Conservation (phyloP, 2,329 filamentous ascomycete species). For the Atkinsonella texensis region DNA sequence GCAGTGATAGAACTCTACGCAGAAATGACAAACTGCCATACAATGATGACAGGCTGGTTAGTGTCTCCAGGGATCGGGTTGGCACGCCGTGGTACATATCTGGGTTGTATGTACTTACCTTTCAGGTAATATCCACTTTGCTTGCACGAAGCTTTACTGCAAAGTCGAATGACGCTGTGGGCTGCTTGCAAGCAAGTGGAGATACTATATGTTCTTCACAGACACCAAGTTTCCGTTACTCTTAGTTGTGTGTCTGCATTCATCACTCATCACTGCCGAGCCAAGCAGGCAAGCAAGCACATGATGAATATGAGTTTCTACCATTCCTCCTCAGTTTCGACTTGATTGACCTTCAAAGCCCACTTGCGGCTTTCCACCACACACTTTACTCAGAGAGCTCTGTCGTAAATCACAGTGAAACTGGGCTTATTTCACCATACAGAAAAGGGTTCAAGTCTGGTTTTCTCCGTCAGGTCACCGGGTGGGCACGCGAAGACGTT, state of each 20-base stretch:
- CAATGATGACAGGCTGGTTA: too few relatives aligned
- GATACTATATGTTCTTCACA: not conserved
- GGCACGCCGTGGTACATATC: too few relatives aligned
- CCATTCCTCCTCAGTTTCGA: not conserved
- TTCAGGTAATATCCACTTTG: constrained; percentile 3
- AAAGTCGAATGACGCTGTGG: not conserved
- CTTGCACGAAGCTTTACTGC: not conserved
- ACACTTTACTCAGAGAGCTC: not conserved
- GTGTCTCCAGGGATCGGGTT: too few relatives aligned
- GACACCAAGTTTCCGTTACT: not conserved
- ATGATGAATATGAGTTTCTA: not conserved
- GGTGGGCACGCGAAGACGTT: not conserved
- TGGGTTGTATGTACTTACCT: not conserved
- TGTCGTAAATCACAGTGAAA: not conserved
- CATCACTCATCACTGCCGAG: not conserved
- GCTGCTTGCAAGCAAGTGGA: constrained; percentile 2
- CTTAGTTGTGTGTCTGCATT: not conserved
- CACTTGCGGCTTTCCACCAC: not conserved
- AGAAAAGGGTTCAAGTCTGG: not conserved
- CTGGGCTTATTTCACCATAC: not conserved
- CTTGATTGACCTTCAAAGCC: not conserved
- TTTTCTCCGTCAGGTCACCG: not conserved
- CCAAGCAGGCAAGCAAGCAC: not conserved
- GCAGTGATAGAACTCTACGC: too few relatives aligned
- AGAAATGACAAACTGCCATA: too few relatives aligned